phyloP scores from a whole-genome alignment of 495 filamentous ascomycete genomes.

The Neurospora sp. region DNA sequence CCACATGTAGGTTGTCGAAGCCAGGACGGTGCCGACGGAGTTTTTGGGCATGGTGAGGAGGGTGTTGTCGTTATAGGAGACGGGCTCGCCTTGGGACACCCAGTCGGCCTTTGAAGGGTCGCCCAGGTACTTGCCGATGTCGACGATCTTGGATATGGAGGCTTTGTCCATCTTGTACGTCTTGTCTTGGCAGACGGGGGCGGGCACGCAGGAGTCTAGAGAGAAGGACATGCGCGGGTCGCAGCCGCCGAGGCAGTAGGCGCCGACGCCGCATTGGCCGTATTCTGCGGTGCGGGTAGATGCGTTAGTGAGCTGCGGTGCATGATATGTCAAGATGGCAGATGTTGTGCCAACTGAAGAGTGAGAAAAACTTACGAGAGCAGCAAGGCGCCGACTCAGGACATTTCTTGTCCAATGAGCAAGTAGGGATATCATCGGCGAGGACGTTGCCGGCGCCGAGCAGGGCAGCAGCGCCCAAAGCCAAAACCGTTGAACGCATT shows the following conservation, averaged over 20 bases:
- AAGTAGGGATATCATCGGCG: slow-evolving; percentile 20
- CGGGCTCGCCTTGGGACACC: slow-evolving; percentile 72
- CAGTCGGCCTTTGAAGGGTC: slow-evolving; percentile 70
- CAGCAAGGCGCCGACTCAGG: slow-evolving; percentile 75
- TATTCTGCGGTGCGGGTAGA: slow-evolving; percentile 54
- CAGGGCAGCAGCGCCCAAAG: slow-evolving; percentile 30
- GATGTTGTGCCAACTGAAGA: neutral
- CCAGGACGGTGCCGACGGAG: slow-evolving; percentile 77
- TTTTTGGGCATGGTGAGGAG: slow-evolving; percentile 79
- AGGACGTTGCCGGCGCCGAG: slow-evolving; percentile 31
- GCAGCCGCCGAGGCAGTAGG: slow-evolving; percentile 93
- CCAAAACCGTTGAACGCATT: slow-evolving; percentile 14
- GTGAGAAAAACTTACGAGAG: slow-evolving; percentile 60
- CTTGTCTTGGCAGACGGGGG: slow-evolving; percentile 66
- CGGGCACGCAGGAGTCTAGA: slow-evolving; percentile 79
- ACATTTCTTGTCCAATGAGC: slow-evolving; percentile 53
- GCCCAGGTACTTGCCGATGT: slow-evolving; percentile 76
- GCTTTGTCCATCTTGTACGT: slow-evolving; percentile 52
- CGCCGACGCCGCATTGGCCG: slow-evolving; percentile 84
- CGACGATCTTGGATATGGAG: slow-evolving; percentile 53
- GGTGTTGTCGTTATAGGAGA: slow-evolving; percentile 50
- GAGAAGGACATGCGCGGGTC: slow-evolving; percentile 73
- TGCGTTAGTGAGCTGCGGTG: slow-evolving; percentile 12
- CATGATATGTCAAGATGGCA: neutral
- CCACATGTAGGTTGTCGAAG: slow-evolving; percentile 88